Evolutionary conservation across 805 yeast genomes (phyloP).

Genomic region (Suhomyces tanzawaensis): DNA sequence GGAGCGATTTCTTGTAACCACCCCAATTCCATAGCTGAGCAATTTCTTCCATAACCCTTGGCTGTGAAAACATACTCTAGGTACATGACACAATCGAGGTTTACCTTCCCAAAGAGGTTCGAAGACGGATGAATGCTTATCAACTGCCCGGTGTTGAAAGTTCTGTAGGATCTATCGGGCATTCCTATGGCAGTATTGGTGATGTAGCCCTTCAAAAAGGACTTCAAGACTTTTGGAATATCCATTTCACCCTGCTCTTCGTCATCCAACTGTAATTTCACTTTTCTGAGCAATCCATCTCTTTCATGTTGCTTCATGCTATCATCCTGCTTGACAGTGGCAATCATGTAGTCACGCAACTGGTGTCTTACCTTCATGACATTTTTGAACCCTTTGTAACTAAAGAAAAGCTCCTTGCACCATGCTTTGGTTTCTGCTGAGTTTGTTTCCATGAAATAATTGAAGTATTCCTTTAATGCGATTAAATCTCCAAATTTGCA

Average conservation of each 20-base stretch:
- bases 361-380: conserved; percentile 76
- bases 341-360: conserved; percentile 62
- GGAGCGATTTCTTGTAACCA: conserved; percentile 88
- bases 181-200: conserved; percentile 88
- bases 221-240: conserved; percentile 60
- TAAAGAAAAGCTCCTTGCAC: conserved; percentile 79
- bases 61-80: conserved; percentile 91
- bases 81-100: conserved; percentile 86
- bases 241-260: conserved; percentile 36
- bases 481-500: conserved; percentile 75
- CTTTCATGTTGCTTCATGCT: conserved; percentile 23
- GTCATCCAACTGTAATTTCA: conserved; percentile 24
- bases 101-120: conserved; percentile 69
- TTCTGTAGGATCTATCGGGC: conserved; percentile 91
- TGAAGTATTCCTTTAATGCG: conserved; percentile 75
- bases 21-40: conserved; percentile 72
- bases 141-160: conserved; percentile 79
- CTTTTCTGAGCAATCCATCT: conserved; percentile 23
- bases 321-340: conserved; percentile 44
- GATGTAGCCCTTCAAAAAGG: conserved; percentile 82
- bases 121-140: conserved; percentile 91
- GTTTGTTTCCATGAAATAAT: conserved; percentile 43
- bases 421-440: conserved; percentile 64
- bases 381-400: conserved; percentile 75
- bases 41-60: conserved; percentile 88